Evolutionary conservation across 805 yeast genomes (phyloP).

Genomic region (Saccharomycopsis oosterbeekiorum): DNA sequence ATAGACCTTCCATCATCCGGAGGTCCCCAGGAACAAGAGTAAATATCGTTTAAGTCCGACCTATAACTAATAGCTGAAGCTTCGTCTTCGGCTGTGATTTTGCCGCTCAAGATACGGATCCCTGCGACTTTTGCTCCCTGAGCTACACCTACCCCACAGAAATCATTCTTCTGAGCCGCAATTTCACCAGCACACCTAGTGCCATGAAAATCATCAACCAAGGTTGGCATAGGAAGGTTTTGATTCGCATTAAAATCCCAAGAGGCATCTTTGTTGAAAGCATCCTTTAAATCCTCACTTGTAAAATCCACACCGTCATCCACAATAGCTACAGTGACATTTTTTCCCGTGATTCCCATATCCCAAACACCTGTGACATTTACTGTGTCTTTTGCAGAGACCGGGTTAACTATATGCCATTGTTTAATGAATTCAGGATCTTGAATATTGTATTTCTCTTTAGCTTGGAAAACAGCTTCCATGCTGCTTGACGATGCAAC

Average conservation of each 20-base stretch:
- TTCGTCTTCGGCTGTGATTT: conserved; percentile 76
- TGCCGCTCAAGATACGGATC: conserved; percentile 75
- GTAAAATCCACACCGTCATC: conserved; percentile 92
- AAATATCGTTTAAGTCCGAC: conserved; percentile 78
- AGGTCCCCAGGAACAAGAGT: conserved; percentile 98
- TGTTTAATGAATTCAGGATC: conserved; percentile 82
- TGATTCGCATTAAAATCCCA: conserved; percentile 85
- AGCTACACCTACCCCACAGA: conserved; percentile 97
- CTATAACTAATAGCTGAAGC: conserved; percentile 81
- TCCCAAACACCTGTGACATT: conserved; percentile 83
- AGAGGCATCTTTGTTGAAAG: conserved; percentile 70
- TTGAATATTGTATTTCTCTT: conserved; percentile 45
- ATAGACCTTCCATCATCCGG: conserved; percentile 82
- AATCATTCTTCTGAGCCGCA: conserved; percentile 74
- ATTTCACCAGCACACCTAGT: conserved; percentile 98
- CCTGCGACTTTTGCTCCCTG: conserved; percentile 81
- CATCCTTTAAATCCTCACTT: conserved; percentile 58
- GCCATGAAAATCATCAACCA: conserved; percentile 84
- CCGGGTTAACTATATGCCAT: conserved; percentile 84
- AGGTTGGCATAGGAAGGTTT: conserved; percentile 67
- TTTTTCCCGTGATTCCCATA: conserved; percentile 69
- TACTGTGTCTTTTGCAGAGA: conserved; percentile 70
- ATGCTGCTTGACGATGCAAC: conserved; percentile 26
- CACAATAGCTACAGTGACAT: conserved; percentile 76
- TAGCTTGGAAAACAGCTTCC: conserved; percentile 36